Conservation (phyloP, 2,329 filamentous ascomycete species). For the Pseudocercospora musae region DNA sequence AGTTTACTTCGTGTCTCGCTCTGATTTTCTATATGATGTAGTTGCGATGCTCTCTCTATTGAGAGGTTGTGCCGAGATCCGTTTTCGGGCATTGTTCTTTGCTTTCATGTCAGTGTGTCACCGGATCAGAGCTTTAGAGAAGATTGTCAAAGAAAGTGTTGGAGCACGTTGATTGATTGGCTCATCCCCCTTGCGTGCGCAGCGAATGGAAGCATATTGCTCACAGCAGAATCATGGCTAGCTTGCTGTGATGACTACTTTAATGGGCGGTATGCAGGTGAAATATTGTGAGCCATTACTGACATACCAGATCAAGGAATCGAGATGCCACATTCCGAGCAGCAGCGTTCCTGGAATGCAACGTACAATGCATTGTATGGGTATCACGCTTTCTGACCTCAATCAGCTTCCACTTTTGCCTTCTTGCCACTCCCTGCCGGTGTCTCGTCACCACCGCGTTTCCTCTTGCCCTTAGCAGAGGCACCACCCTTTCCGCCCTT, state of each 20-base stretch:
- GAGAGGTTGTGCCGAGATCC: conserved; percentile 2
- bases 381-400: background rate
- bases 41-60: background rate
- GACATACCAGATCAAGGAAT: background rate
- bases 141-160: background rate
- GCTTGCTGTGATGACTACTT: too few species aligned
- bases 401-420: conserved; percentile 20
- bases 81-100: conserved; percentile 14
- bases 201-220: background rate
- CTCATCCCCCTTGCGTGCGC: background rate
- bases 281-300: background rate
- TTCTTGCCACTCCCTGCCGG: conserved; percentile 23
- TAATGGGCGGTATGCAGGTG: background rate
- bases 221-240: too few species aligned
- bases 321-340: background rate
- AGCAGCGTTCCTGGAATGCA: background rate
- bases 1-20: background rate
- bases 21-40: conserved; percentile 1
- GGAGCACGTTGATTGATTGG: background rate
- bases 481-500: conserved; percentile 47
- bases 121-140: conserved; percentile 8
- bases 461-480: conserved; percentile 41
- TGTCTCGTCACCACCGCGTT: conserved; percentile 24
- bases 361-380: background rate
- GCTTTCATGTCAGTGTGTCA: conserved; percentile 1